Base-by-base conservation (phyloP, 257 asterid genomes). In the Marsdenia floribunda region DNA sequence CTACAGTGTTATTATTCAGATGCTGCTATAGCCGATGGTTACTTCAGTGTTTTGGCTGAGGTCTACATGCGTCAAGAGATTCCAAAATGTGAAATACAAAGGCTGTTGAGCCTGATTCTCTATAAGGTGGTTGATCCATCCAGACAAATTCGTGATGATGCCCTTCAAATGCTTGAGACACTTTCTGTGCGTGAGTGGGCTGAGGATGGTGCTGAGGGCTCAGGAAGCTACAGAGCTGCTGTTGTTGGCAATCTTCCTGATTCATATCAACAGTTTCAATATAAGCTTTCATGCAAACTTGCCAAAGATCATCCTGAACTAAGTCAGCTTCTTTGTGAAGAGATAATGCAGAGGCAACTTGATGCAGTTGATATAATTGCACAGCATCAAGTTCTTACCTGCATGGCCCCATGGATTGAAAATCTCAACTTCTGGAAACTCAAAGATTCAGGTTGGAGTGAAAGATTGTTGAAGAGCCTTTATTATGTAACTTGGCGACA, bases 391-490 rank as follows among this genome's bases (percentile, higher is more conserved):
- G 99, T 95, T 73, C 85, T 95, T 73, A 95, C 99, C 67, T 95
- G 99, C 94, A 95, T 95, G 99, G 98, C 98, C 78, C 99, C 99
- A 0, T 95, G 99, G 99, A 95, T 95, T 47, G 99, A 95, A 82
- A 95, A 95, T 84, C 96, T 95, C 71, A 92, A 95, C 80, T 95
- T 95, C 82, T 95, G 99, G 99, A 95, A 92, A 82, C 84, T 95
- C 70, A 95, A 95, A 85, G 98, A 92, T 71, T 95, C 99, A 0
- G 99, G 97, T 15, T 95, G 99, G 99, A 92, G 98, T 63, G 97
- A 95, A 75, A 90, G 99, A 78, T 81, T 95, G 75, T 81, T 95
- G 82, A 95, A 95, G 88, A 90, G 96, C 82, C 93, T 95, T 55
- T 95, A 95, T 74, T 95, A 95, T 69, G 99, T 95, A 73, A 95